Evolutionary conservation across 495 filamentous ascomycete genomes (phyloP), one percentile per base, ranked within the genome.

Genomic region (Barbatosphaeria neglecta): DNA sequence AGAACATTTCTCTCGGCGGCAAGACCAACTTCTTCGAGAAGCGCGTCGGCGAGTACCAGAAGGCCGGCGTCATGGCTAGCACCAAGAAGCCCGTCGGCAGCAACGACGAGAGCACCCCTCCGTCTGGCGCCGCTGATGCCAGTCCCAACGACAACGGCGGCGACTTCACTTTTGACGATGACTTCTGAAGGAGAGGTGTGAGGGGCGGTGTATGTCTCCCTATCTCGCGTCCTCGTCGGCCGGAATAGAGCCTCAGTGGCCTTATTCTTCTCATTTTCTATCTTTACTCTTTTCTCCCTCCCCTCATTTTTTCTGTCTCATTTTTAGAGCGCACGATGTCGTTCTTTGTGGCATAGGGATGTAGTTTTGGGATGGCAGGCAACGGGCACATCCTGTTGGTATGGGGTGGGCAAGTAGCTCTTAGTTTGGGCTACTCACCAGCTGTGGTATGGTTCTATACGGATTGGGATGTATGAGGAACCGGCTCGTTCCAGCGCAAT

Each of bases 21-120:
- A 98, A 98, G 83, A 98, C 92, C 66, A 98, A 98, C 77, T 98
- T 98, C 85, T 98, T 98, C 67, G 92, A 98, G 82, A 98, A 98
- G 85, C 85, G 92, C 50, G 92, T 98, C 35, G 93, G 85, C 67
- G 92, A 98, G 62, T 98, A 98, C 78, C 92, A 98, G 70, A 98
- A 98, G 76, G 89, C 93, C 40, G 92, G 93, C 69, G 92, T 98
- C 59, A 97, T 98, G 88, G 83, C 81, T 52, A 85, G 83, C 71
- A 87, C 85, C 60, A 86, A 88, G 68, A 92, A 95, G 80, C 69
- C 73, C 51, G 63, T 67, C 23, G 57, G 66, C n/a, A 35, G 10
- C 31, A 4, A 70, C 24, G 69, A 72, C 3, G 68, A 77, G 17
- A 73, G 56, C n/a, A 45, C 51, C 8, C n/a, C n/a, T n/a, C n/a